phyloP scores from a whole-genome alignment of 2,329 filamentous ascomycete genomes.

The Teratosphaeria pseudoeucalypti region DNA sequence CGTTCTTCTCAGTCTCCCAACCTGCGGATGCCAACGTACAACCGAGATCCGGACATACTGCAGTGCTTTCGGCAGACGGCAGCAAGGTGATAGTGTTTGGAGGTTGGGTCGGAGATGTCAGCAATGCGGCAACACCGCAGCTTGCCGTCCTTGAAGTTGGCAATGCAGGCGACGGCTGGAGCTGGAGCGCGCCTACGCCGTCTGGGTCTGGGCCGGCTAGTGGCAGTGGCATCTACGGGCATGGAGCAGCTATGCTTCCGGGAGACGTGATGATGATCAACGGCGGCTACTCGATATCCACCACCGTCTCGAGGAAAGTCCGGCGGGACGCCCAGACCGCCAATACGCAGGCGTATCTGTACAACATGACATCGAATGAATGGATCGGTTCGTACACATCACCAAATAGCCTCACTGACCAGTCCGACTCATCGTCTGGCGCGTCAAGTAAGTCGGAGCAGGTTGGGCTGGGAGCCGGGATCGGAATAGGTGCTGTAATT shows the following conservation, averaged over 20 bases:
- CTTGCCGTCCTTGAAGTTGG: conserved; percentile 67
- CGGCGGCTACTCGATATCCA: conserved; percentile 46
- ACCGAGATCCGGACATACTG: conserved; percentile 79
- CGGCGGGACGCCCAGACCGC: conserved; percentile 27
- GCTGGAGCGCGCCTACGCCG: conserved; percentile 51
- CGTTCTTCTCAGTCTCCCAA: conserved; percentile 59
- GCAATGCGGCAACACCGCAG: conserved; percentile 68
- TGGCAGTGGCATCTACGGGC: conserved; percentile 47
- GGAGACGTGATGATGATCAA: conserved; percentile 52
- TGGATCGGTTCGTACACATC: conserved; percentile 50
- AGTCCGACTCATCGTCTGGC: background rate
- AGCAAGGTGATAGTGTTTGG: conserved; percentile 68
- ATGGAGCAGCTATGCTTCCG: conserved; percentile 51
- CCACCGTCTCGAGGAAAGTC: conserved; percentile 23
- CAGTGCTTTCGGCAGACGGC: conserved; percentile 70
- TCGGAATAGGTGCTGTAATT: conserved; percentile 34
- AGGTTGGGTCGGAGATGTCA: conserved; percentile 82
- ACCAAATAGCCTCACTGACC: conserved; percentile 2
- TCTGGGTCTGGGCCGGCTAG: conserved; percentile 31
- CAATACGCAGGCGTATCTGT: conserved; percentile 44
- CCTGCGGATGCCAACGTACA: conserved; percentile 46
- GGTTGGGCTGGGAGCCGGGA: conserved; percentile 35
- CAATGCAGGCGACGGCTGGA: conserved; percentile 52
- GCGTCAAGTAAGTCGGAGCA: conserved; percentile 29
- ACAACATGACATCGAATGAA: conserved; percentile 50